These are phyloP conservation scores for Leishmania amazonensis DNA, from an alignment of 208 protist species.

Conservation along the genomic window DNA sequence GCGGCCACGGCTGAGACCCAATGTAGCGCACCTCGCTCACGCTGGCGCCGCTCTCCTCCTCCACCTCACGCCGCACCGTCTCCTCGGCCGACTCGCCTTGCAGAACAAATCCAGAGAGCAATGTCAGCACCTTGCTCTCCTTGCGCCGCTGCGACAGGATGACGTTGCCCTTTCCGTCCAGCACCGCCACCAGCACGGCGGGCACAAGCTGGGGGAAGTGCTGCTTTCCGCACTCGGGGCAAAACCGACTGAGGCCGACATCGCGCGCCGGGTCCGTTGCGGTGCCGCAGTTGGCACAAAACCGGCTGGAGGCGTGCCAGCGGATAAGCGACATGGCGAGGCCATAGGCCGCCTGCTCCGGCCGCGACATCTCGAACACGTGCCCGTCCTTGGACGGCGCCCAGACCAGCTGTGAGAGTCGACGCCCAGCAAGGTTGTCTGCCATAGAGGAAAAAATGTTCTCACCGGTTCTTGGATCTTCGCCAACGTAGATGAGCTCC, in stretches of 20 bases:
- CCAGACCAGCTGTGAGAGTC: conserved; percentile 14
- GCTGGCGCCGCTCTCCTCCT: conserved; percentile 53
- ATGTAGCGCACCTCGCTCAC: conserved; percentile 52
- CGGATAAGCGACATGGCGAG: conserved; percentile 36
- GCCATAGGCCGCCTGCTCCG: conserved; percentile 32
- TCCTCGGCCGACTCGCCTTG: conserved; percentile 59
- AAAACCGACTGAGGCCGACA: conserved; percentile 28
- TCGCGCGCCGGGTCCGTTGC: conserved; percentile 15
- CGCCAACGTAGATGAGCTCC: conserved; percentile 26
- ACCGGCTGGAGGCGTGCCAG: conserved; percentile 31
- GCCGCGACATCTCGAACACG: conserved; percentile 12
- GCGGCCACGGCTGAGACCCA: conserved; percentile 60
- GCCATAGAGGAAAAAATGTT: conserved; percentile 25
- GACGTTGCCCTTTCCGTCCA: conserved; percentile 53
- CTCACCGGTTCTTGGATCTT: conserved; percentile 7
- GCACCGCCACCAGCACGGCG: conserved; percentile 51
- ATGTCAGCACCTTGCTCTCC: conserved; percentile 28
- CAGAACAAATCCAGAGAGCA: conserved; percentile 54
- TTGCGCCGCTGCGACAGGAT: conserved; percentile 45
- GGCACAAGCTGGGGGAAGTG: conserved; percentile 48
- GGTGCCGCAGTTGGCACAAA: conserved; percentile 44
- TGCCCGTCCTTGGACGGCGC: conserved; percentile 20
- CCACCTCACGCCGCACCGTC: conserved; percentile 56
- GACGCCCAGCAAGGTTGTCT: conserved; percentile 9
- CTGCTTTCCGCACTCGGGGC: conserved; percentile 30